phyloP scores from a whole-genome alignment of 345 rosid species.

The Populus pruinosa region DNA sequence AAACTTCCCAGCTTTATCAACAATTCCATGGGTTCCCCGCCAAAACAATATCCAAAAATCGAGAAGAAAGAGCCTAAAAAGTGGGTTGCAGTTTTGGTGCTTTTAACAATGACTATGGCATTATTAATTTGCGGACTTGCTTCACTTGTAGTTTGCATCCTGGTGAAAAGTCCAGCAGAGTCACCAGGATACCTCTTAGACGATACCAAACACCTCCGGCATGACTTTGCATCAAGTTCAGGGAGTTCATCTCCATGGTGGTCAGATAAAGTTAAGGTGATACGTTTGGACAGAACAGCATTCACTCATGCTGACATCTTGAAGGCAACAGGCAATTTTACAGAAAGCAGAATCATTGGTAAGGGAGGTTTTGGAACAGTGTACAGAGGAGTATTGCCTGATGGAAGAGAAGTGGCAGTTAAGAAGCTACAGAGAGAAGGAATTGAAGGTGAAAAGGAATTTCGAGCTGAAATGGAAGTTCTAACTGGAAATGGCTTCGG shows the following conservation, averaged over 20 bases:
- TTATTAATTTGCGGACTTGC: conserved; percentile 46
- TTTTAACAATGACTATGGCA: conserved; percentile 36
- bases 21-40: conserved; percentile 18
- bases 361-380: conserved; percentile 90
- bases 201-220: conserved; percentile 42
- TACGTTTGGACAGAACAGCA: conserved; percentile 69
- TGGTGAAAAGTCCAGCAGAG: conserved; percentile 38
- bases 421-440: conserved; percentile 89
- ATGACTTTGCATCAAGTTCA: conserved; percentile 55
- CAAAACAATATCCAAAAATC: not conserved
- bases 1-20: conserved; percentile 47
- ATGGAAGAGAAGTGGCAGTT: conserved; percentile 84
- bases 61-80: conserved; percentile 24
- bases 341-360: conserved; percentile 70
- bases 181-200: conserved; percentile 44
- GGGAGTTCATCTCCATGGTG: conserved; percentile 68
- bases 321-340: conserved; percentile 75
- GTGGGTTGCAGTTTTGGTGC: conserved; percentile 31
- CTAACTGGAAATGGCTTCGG: conserved; percentile 65
- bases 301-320: conserved; percentile 79
- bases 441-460: conserved; percentile 78
- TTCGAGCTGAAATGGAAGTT: conserved; percentile 93
- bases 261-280: conserved; percentile 67
- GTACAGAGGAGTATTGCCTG: conserved; percentile 69
- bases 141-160: conserved; percentile 36